These are phyloP conservation scores for Trichosanthes truncata DNA, from an alignment of 306 rosid genomes.

Conservation along the genomic window DNA sequence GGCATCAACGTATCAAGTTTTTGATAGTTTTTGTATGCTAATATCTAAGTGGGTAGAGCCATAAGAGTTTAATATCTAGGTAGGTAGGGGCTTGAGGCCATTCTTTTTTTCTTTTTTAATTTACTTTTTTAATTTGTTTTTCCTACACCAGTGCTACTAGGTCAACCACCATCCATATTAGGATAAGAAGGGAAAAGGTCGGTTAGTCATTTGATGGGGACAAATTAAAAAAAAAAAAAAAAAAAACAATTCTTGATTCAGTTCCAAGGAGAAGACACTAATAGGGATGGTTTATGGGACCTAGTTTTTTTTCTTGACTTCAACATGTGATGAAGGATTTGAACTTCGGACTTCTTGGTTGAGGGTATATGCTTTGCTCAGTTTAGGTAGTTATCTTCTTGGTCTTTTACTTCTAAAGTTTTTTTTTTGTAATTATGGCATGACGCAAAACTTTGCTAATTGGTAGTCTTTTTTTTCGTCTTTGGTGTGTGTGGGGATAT, in stretches of 20 bases:
- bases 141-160: not conserved
- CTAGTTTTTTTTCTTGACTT: too few relatives aligned
- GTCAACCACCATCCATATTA: not conserved
- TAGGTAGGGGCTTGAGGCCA: not conserved
- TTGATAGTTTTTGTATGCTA: not conserved
- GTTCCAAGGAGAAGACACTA: too few relatives aligned
- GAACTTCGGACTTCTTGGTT: too few relatives aligned
- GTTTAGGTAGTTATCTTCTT: too few relatives aligned
- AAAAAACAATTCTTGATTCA: too few relatives aligned
- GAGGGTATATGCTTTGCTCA: too few relatives aligned
- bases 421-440: not conserved
- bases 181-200: not conserved
- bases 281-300: too few relatives aligned
- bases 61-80: not conserved
- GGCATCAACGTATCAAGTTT: not conserved
- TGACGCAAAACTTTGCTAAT: not conserved
- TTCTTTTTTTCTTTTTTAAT: not conserved
- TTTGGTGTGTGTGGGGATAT: too few relatives aligned
- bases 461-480: not conserved
- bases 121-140: not conserved
- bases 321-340: too few relatives aligned
- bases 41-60: too few relatives aligned
- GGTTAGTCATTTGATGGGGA: not conserved
- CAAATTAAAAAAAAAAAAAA: too few relatives aligned
- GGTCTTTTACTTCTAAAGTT: too few relatives aligned